Conservation (phyloP, 345 rosid species). For the Syzygium jambos region DNA sequence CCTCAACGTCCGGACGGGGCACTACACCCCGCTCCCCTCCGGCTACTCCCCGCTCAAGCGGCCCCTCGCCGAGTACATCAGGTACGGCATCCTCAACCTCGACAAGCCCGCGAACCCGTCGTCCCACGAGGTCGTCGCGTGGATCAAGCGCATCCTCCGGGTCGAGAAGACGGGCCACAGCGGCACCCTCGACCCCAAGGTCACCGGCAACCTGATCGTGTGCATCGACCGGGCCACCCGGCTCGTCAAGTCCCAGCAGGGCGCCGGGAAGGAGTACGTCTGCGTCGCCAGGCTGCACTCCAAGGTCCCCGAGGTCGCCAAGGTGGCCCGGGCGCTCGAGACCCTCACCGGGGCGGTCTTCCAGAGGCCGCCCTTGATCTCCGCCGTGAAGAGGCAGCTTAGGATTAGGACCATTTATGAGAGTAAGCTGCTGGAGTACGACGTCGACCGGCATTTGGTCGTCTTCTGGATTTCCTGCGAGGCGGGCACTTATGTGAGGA, state of each 20-base stretch:
- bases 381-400: slow-evolving; percentile 94
- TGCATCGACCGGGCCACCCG: slow-evolving; percentile 92
- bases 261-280: slow-evolving; percentile 95
- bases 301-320: slow-evolving; percentile 76
- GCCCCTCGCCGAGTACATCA: slow-evolving; percentile 68
- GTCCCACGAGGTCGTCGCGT: slow-evolving; percentile 95
- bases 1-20: slow-evolving; percentile 93
- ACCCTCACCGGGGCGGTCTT: slow-evolving; percentile 89
- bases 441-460: slow-evolving; percentile 71
- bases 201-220: slow-evolving; percentile 87
- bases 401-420: slow-evolving; percentile 87
- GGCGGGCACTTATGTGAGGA: slow-evolving; percentile 94
- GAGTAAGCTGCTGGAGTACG: slow-evolving; percentile 85
- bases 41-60: slow-evolving; percentile 93
- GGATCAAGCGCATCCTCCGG: slow-evolving; percentile 88
- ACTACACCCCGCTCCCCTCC: slow-evolving; percentile 84
- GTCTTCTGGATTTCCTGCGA: slow-evolving; percentile 96
- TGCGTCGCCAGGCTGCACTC: slow-evolving; percentile 87
- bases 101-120: slow-evolving; percentile 97
- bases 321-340: slow-evolving; percentile 84
- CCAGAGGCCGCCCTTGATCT: slow-evolving; percentile 84
- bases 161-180: slow-evolving; percentile 96
- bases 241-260: slow-evolving; percentile 94
- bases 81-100: slow-evolving; percentile 80
- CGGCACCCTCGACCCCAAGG: slow-evolving; percentile 94